Evolutionary conservation across 805 yeast genomes (phyloP), one percentile per base, ranked within the genome.

Genomic region (Hanseniaspora hatyaiensis): DNA sequence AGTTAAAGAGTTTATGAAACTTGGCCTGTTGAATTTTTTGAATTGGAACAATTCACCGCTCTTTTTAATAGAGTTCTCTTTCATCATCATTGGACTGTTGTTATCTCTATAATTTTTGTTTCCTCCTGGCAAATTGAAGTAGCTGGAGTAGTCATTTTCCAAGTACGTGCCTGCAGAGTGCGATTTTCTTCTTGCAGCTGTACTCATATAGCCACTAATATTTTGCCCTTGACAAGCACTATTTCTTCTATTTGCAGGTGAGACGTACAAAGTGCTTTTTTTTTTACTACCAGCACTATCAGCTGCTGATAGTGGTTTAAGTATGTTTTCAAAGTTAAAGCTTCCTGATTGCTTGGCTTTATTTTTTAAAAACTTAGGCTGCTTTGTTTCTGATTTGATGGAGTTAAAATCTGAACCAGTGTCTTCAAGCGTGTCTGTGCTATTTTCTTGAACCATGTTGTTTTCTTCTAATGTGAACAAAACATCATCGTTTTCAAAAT

Each of bases 391-490:
- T n/a, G n/a, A n/a, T n/a, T n/a, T n/a, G n/a, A n/a, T n/a, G n/a
- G n/a, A n/a, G n/a, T n/a, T n/a, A n/a, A 13, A 2, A n/a, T 36
- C 16, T n/a, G 37, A 23, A 13, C 6, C 8, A 13, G 34, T 6
- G 19, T 22, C 30, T 12, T 16, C 18, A 15, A 16, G 6, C 1
- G 28, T 32, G 32, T 28, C 36, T n/a, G 33, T 13, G 30, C 30
- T 40, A 20, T 31, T 33, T 18, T 40, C 36, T 19, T 18, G 8
- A n/a, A 23, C 12, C 16, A 30, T 9, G 13, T n/a, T 28, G 26
- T 54, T 55, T 41, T 66, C 70, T 41, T 63, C 66, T 20, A 64
- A 45, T 2, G 65, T 56, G 40, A 63, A 63, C 32, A 63, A 50
- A 8, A 57, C 57, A 44, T 62, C 66, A 52, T 62, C 65, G 3